Base-by-base conservation (phyloP, 495 filamentous ascomycete species). In the Halenospora varia region DNA sequence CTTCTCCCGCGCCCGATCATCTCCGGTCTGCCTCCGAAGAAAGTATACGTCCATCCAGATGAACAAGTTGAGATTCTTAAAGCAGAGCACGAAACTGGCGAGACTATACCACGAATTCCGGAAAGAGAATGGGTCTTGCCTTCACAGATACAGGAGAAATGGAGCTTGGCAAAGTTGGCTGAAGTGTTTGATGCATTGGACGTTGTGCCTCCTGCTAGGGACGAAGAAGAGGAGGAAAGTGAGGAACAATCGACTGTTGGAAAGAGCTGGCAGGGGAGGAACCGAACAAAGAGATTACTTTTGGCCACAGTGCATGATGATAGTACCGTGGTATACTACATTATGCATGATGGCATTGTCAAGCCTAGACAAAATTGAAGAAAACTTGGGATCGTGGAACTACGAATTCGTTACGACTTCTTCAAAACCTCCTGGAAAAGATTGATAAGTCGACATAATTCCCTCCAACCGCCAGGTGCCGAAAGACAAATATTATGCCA, bases 281-380 rank as follows among this genome's bases (percentile, higher is more conserved):
- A 74, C 61, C 73, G 77, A 46, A 73, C 68, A 24, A 96, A 96
- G 76, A 79, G 91, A 53, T 55, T 96, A 15, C 64, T 97, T 25
- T 75, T 99, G 41, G 92, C 90, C 20, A 90, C 90, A 39, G 77
- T 93, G 51, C 83, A 89, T 65, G 86, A 89, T 52, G 94, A 99
- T 70, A 95, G 91, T 45, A 97, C 94, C 2, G 81, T 97, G 19
- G 89, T 93, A 2, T 97, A 96, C 69, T 99, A 99, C 68, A 82
- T 96, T 64, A 82, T 97, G 44, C 92, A 96, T 62, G 93, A 97
- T 70, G 95, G 95, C 2, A 83, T 96, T 48, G 92, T 98, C 23
- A 98, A 97, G 73, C 94, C 95, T 2, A 77, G 95, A 56, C 94
- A 97, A 68, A 98, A 98, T 70, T 98, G 62, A 76, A 22, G 29